Conservation (phyloP, 441 rosid species). For the Erysimum cheiri region DNA sequence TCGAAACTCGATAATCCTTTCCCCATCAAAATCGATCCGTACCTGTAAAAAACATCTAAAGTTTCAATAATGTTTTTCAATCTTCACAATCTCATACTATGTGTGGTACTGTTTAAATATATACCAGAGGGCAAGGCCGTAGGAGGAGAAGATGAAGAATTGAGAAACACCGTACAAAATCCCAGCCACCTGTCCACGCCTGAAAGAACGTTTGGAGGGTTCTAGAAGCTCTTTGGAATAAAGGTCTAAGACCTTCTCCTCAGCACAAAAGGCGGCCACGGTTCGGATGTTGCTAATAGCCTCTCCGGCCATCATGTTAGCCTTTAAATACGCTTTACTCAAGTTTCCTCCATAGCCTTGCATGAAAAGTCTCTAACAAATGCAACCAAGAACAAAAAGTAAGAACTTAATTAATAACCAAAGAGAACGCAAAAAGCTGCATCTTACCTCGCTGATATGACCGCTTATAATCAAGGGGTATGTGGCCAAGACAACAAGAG, state of each 20-base stretch:
- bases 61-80: neutral
- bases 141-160: constrained; percentile 94
- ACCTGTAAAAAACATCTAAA: constrained; percentile 32
- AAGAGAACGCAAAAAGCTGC: neutral
- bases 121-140: constrained; percentile 89
- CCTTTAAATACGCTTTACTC: constrained; percentile 88
- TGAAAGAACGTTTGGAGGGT: constrained; percentile 72
- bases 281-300: constrained; percentile 90
- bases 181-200: constrained; percentile 91
- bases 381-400: neutral
- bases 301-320: constrained; percentile 95
- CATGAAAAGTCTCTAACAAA: constrained; percentile 85
- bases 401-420: neutral
- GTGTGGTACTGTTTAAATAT: neutral
- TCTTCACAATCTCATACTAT: neutral
- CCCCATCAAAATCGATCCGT: constrained; percentile 91
- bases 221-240: constrained; percentile 73
- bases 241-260: constrained; percentile 80
- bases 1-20: constrained; percentile 78
- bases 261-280: constrained; percentile 91
- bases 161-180: constrained; percentile 85
- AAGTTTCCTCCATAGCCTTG: constrained; percentile 95
- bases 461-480: constrained; percentile 88
- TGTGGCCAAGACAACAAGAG: constrained; percentile 85
- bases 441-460: constrained; percentile 87